phyloP scores from a whole-genome alignment of 306 rosid species.

The Inga laurina region DNA sequence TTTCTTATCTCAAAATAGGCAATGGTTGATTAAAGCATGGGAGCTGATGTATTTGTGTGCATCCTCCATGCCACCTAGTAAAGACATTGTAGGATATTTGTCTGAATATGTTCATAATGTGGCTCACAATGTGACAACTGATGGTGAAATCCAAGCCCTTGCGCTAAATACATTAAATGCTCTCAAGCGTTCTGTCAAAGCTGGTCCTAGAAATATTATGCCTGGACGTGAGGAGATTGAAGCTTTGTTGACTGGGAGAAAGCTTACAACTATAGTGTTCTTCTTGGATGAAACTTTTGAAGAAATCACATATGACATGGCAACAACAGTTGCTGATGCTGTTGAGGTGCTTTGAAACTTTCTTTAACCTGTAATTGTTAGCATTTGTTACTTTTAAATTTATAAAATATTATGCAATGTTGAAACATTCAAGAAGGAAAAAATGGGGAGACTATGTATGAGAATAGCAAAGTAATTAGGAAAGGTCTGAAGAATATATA shows the following conservation, averaged over 20 bases:
- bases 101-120: constrained; percentile 85
- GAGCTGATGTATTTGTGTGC: constrained; percentile 89
- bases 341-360: constrained; percentile 68
- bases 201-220: constrained; percentile 86
- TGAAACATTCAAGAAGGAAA: background rate
- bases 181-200: constrained; percentile 86
- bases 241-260: constrained; percentile 77
- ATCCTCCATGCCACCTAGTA: constrained; percentile 94
- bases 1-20: constrained; percentile 50
- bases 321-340: constrained; percentile 91
- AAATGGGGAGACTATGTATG: background rate
- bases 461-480: constrained; percentile 8
- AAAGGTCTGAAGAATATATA: background rate
- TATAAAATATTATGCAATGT: constrained; percentile 11
- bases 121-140: constrained; percentile 60
- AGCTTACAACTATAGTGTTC: constrained; percentile 88
- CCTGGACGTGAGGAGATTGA: constrained; percentile 95
- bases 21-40: constrained; percentile 87
- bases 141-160: constrained; percentile 73
- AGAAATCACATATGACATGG: constrained; percentile 92
- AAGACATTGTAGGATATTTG: constrained; percentile 83
- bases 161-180: constrained; percentile 83
- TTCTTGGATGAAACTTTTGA: constrained; percentile 96
- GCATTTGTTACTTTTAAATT: constrained; percentile 24
- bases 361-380: constrained; percentile 25